phyloP scores from a whole-genome alignment of 805 yeast species.

The Cephaloascus fragrans region DNA sequence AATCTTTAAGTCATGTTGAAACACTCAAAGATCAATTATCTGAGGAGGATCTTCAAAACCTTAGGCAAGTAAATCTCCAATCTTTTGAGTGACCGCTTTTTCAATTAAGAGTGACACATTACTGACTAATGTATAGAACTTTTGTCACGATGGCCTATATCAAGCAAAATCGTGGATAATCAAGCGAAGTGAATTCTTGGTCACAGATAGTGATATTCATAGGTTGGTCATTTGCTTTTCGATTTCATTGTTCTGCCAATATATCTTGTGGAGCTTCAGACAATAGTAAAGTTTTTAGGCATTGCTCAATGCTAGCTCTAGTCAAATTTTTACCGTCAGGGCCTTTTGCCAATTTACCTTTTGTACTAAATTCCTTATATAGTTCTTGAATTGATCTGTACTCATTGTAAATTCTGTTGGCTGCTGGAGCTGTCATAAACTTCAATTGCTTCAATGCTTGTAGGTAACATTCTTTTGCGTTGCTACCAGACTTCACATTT shows the following conservation, averaged over 20 bases:
- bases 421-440: slow-evolving; percentile 42
- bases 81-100: not conserved
- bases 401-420: slow-evolving; percentile 30
- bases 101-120: slow-evolving; percentile 2
- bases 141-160: slow-evolving; percentile 9
- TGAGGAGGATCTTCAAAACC: slow-evolving; percentile 40
- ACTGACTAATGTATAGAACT: slow-evolving; percentile 9
- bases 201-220: not conserved
- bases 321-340: slow-evolving; percentile 33
- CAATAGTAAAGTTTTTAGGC: slow-evolving; percentile 37
- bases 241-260: slow-evolving; percentile 8
- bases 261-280: slow-evolving; percentile 41
- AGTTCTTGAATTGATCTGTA: slow-evolving; percentile 28
- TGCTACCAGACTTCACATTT: slow-evolving; percentile 42
- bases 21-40: slow-evolving; percentile 38
- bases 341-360: slow-evolving; percentile 27
- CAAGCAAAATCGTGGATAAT: slow-evolving; percentile 5
- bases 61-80: slow-evolving; percentile 29
- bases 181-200: slow-evolving; percentile 1
- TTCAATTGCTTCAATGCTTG: slow-evolving; percentile 49
- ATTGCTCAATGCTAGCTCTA: slow-evolving; percentile 39
- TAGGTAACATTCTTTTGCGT: slow-evolving; percentile 32
- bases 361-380: slow-evolving; percentile 13
- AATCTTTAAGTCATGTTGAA: slow-evolving; percentile 27
- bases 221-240: not conserved